Conservation (phyloP, 2,329 filamentous ascomycete genomes). For the Fusarium sororula region DNA sequence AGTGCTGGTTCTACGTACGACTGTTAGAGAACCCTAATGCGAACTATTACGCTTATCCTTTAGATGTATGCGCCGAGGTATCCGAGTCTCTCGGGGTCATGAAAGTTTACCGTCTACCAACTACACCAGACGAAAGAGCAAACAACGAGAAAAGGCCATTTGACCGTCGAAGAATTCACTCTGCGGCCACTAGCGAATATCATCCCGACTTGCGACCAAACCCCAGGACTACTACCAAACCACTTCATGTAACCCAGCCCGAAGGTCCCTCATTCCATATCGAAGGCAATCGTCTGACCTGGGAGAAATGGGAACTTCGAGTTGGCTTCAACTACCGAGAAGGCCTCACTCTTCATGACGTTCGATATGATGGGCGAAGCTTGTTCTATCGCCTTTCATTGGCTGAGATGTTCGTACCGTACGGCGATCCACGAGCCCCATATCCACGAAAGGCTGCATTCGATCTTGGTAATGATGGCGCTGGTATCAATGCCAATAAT, state of each 20-base stretch:
- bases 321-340: slow-evolving; percentile 76
- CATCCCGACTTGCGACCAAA: slow-evolving; percentile 42
- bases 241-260: slow-evolving; percentile 45
- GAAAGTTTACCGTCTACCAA: slow-evolving; percentile 57
- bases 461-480: slow-evolving; percentile 73
- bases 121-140: slow-evolving; percentile 43
- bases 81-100: slow-evolving; percentile 56
- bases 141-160: slow-evolving; percentile 48
- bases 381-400: slow-evolving; percentile 72
- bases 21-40: slow-evolving; percentile 55
- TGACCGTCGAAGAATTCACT: slow-evolving; percentile 53
- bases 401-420: slow-evolving; percentile 74
- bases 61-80: slow-evolving; percentile 61
- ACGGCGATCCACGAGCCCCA: slow-evolving; percentile 61
- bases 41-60: slow-evolving; percentile 65
- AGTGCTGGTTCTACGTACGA: slow-evolving; percentile 44
- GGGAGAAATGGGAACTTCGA: slow-evolving; percentile 74
- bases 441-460: slow-evolving; percentile 74
- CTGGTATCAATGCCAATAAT: slow-evolving; percentile 72
- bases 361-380: slow-evolving; percentile 71
- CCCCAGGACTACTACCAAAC: slow-evolving; percentile 43
- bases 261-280: slow-evolving; percentile 52
- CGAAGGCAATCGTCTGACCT: slow-evolving; percentile 54
- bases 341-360: slow-evolving; percentile 73
- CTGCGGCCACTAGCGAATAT: slow-evolving; percentile 53